Evolutionary conservation across 306 rosid species (phyloP), one percentile per base, ranked within the genome.

Genomic region (Citrullus mucosospermus): DNA sequence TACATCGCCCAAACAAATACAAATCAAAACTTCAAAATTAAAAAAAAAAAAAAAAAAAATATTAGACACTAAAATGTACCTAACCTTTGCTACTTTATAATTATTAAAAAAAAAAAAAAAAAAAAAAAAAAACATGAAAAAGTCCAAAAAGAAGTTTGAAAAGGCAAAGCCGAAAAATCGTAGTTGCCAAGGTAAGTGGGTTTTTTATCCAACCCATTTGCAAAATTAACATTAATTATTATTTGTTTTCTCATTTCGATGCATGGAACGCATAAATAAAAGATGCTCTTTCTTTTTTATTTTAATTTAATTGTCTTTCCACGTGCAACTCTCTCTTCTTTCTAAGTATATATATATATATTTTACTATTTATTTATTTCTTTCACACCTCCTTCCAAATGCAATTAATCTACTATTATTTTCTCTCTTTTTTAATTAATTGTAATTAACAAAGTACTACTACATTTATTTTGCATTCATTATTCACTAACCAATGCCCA

Each of bases 291-390:
- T 53, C 57, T 16, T 20, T 25, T 41, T 69, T 6, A 15, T 43
- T 44, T 22, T 69, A 4, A 69, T 18, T 69, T 41, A 39, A 63
- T 3, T n/a, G 55, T 43, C n/a, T 43, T 69, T 25, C 56, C 75
- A 69, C 75, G 75, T 69, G 75, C 75, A 41, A 69, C 54, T 41
- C 75, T 69, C 75, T 69, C 75, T 69, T 69, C 56, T 44, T 55
- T 53, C 57, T 53, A 53, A 51, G 50, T 25, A 0, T 25, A 0
- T 25, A 25, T 25, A 25, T 25, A 25, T 25, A 25, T 25, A 25
- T 25, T 25, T 25, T 25, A 25, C 1, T 41, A 6, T 41, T 41
- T 41, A 41, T 41, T 41, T 41, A 41, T 41, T 41, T 41, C 6
- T 41, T 6, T 41, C 44, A 2, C 48, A 32, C 34, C 71, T 28